phyloP scores from a whole-genome alignment of 2,329 filamentous ascomycete species.

The Fusarium sp. region DNA sequence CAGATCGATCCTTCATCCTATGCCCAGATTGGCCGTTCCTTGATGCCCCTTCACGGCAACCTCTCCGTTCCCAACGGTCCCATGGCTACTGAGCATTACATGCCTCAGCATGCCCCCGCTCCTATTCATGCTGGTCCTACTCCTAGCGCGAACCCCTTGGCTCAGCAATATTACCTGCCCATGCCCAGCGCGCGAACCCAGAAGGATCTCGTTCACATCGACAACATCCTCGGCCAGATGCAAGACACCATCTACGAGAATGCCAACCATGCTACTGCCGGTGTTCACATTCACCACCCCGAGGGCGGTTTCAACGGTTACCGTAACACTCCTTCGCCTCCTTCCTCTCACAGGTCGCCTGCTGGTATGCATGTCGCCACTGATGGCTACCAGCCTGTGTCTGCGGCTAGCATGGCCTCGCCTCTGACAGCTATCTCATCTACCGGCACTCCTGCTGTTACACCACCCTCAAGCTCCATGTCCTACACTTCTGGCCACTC shows the following conservation, averaged over 20 bases:
- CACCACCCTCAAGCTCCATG: slow-evolving; percentile 78
- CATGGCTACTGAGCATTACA: slow-evolving; percentile 64
- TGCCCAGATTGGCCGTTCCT: slow-evolving; percentile 86
- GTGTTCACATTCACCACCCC: slow-evolving; percentile 79
- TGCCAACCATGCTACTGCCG: slow-evolving; percentile 82
- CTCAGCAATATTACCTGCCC: slow-evolving; percentile 86
- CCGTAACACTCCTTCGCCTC: slow-evolving; percentile 67
- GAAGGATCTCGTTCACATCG: slow-evolving; percentile 92
- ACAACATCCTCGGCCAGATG: slow-evolving; percentile 95
- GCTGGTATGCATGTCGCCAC: slow-evolving; percentile 49
- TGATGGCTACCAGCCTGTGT: slow-evolving; percentile 56
- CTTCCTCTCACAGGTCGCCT: slow-evolving; percentile 54
- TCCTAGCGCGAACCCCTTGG: slow-evolving; percentile 66
- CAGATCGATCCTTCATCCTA: slow-evolving; percentile 92
- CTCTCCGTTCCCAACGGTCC: slow-evolving; percentile 69
- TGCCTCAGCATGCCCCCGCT: slow-evolving; percentile 56
- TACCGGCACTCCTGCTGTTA: slow-evolving; percentile 79
- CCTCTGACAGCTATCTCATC: slow-evolving; percentile 69
- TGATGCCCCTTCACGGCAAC: slow-evolving; percentile 82
- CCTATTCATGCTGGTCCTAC: slow-evolving; percentile 65
- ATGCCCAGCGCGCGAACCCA: slow-evolving; percentile 92
- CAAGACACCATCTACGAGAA: slow-evolving; percentile 96
- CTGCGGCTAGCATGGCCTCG: slow-evolving; percentile 68
- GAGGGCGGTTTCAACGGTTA: slow-evolving; percentile 71
- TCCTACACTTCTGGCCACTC: slow-evolving; percentile 84